Base-by-base conservation (phyloP, 163 green algal genomes). In the Volvox carteri region DNA sequence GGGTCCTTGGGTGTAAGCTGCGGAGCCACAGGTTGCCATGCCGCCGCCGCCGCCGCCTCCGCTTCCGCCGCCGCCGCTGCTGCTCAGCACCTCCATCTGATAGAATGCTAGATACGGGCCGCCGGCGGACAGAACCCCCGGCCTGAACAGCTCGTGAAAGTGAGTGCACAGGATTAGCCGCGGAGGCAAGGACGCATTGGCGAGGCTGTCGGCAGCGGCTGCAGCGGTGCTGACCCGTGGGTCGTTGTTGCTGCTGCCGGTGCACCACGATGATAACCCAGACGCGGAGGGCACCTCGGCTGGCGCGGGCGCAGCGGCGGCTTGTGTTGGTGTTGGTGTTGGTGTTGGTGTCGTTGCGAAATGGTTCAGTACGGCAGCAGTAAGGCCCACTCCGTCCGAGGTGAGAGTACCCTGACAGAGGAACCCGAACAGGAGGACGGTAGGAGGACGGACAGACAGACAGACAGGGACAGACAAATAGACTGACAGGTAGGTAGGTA, bases 101-200 rank as follows among this genome's bases (percentile, higher is more conserved):
- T 85, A n/a, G 67, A 80, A 87, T 44, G 65, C 67, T 14, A 90
- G 83, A 3, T 70, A 48, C 5, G 21, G 65, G 58, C 62, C 84
- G 58, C 62, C 84, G 42, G 5, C 30, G 6, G 89, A 79, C 68
- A 84, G 73, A n/a, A 94, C 78, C 0, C 73, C 58, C 21, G 90
- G 77, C 3, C 92, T 58, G 5, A 98, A 85, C 18, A 98, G 80
- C 88, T 99, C 96, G 44, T 90, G 94, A 89, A 98, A 98, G 89
- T 99, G 97, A 6, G 97, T 99, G 92, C 93, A 96, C 1, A 96
- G 93, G 21, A 99, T 89, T 44, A 98, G 68, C 2, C 94, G 91
- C 0, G 96, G 95, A 0, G 96, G 46, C 58, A 58, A 25, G n/a
- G n/a, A n/a, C n/a, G n/a, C n/a, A n/a, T n/a, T n/a, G n/a, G n/a